Evolutionary conservation across 176 grass and related monocot genomes (phyloP).

Genomic region (Puya raimondii): DNA sequence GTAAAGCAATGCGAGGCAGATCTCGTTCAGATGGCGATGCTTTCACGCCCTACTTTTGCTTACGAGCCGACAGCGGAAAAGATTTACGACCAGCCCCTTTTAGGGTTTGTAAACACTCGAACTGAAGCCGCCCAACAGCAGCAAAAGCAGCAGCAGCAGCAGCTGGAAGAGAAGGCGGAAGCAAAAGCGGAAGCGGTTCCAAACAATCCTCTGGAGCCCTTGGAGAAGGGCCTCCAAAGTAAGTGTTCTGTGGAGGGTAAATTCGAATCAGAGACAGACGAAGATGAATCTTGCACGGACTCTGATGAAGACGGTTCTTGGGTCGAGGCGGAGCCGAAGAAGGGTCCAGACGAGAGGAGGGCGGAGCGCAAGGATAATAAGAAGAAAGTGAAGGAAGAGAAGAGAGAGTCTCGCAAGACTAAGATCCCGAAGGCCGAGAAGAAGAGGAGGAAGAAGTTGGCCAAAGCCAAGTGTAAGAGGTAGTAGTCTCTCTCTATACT

Average conservation of each 20-base stretch:
- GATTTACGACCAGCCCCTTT: conserved; percentile 64
- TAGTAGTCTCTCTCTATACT: conserved; percentile 18
- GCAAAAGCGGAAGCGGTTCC: conserved; percentile 2
- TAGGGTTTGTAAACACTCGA: conserved; percentile 56
- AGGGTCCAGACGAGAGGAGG: conserved; percentile 64
- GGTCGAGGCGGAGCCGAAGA: conserved; percentile 34
- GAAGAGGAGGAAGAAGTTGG: conserved; percentile 89
- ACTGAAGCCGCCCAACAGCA: conserved; percentile 23
- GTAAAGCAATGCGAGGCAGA: conserved; percentile 87
- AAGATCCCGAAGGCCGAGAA: conserved; percentile 79
- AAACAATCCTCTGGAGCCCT: not conserved
- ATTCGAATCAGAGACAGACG: conserved; percentile 18
- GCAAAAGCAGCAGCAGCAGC: conserved; percentile 3
- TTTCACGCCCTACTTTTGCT: conserved; percentile 51
- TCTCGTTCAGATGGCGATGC: conserved; percentile 63
- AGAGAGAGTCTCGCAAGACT: conserved; percentile 57
- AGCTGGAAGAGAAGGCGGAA: not conserved
- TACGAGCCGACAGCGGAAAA: conserved; percentile 66
- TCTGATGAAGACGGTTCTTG: conserved; percentile 37
- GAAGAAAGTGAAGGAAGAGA: conserved; percentile 93
- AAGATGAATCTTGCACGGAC: conserved; percentile 34
- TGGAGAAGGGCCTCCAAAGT: conserved; percentile 15
- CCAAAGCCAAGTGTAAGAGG: conserved; percentile 80
- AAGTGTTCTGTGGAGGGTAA: conserved; percentile 17
- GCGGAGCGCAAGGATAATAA: conserved; percentile 73